Base-by-base conservation (phyloP, 1,139 yeast genomes). In the Dujonia santamariae region DNA sequence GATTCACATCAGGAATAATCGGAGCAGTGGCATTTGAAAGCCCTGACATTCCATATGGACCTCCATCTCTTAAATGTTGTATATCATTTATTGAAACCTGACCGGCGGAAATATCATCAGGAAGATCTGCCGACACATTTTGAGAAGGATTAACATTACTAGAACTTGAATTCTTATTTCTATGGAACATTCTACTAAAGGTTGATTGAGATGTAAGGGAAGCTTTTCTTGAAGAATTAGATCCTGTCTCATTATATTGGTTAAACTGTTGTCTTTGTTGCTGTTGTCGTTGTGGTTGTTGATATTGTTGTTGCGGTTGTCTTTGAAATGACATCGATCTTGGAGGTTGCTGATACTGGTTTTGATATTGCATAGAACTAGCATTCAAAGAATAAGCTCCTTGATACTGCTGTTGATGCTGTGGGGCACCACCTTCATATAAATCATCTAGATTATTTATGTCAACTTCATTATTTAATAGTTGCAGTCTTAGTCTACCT, bases 51-150 rank as follows among this genome's bases (percentile, higher is more conserved):
- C 82, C 82, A 49, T 80, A 80, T 15, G 69, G 76, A 4, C 86
- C 87, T 28, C 79, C 66, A 44, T 80, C 85, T 36, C 83, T 64
- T 2, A 80, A 59, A 38, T 79, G 81, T 21, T 77, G 61, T 9
- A 84, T 63, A 47, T 83, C 90, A 42, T 76, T 77, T 44, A 80
- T 78, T 0, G 86, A 73, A 41, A 82, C 66, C 3, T 61, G 57
- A 2, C 69, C 64, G 19, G 57, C 55, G 7, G 70, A 53, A 9
- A 66, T 42, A 9, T 67, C 67, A 18, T 63, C 66, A n/a, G n/a
- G n/a, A n/a, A n/a, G n/a, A n/a, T n/a, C n/a, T n/a, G n/a, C n/a
- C n/a, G n/a, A n/a, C n/a, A n/a, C n/a, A n/a, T n/a, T n/a, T n/a
- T 21, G n/a, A 12, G 11, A 12, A 21, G 23, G 11, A 21, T n/a